These are phyloP conservation scores for Aschersonia sp. DNA, from an alignment of 2,329 filamentous ascomycete genomes.

Conservation along the genomic window DNA sequence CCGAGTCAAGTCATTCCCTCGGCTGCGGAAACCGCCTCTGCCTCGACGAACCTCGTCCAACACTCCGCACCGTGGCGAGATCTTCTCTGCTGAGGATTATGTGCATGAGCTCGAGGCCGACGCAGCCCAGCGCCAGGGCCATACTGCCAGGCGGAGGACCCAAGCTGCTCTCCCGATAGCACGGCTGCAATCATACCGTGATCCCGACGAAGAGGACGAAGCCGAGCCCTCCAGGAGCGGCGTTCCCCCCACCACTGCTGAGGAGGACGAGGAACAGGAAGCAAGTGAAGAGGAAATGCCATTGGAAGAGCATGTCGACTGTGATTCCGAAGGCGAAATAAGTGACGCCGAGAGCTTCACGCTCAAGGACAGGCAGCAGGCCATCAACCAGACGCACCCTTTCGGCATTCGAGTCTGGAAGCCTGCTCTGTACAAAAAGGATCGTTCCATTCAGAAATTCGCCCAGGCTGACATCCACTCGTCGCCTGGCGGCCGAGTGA, in stretches of 20 bases:
- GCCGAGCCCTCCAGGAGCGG: constrained; percentile 3
- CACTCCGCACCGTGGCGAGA: constrained; percentile 64
- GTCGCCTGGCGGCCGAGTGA: constrained; percentile 75
- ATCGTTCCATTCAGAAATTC: constrained; percentile 86
- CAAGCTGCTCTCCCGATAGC: constrained; percentile 19
- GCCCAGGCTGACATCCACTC: constrained; percentile 97
- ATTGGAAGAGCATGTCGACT: constrained; percentile 35
- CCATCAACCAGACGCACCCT: constrained; percentile 96
- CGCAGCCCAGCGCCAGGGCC: constrained; percentile 18
- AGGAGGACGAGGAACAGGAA: constrained; percentile 11
- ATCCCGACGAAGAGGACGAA: constrained; percentile 11
- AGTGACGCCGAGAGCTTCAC: constrained; percentile 98
- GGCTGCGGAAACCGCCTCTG: constrained; percentile 58
- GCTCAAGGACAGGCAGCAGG: constrained; percentile 87
- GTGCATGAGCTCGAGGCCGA: constrained; percentile 65
- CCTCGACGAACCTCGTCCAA: constrained; percentile 62
- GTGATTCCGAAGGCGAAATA: constrained; percentile 54
- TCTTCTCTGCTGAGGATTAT: constrained; percentile 88
- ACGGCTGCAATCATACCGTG: constrained; percentile 24
- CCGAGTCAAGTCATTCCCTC: constrained; percentile 29
- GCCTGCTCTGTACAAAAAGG: constrained; percentile 94
- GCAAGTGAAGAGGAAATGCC: constrained; percentile 22
- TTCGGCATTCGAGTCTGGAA: constrained; percentile 99
- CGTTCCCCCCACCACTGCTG: constrained; percentile 6
- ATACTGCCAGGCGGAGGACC: constrained; percentile 18